Evolutionary conservation across 1,284 basidiomycete species (phyloP), one percentile per base, ranked within the genome.

Genomic region (Microstroma glucosiphilum): DNA sequence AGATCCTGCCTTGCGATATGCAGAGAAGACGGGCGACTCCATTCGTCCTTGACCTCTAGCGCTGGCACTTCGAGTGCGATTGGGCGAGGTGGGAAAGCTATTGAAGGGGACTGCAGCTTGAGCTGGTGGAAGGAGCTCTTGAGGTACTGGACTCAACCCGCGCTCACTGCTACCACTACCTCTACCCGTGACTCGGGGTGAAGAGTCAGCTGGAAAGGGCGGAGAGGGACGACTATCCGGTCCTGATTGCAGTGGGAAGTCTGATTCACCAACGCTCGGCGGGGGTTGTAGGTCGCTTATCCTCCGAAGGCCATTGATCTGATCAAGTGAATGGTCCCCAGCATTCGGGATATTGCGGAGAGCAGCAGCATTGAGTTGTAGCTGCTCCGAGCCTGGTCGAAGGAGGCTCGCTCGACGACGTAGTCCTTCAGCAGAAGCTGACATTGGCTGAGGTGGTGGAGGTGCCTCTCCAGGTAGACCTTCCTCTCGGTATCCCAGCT

Each of bases 401-500:
- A 51, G 15, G 17, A 25, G 13, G 51, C 51, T 54, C 21, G 51
- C 17, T 54, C 51, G n/a, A 8, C 51, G 19, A 6, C 51, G n/a
- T 25, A 54, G 13, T 6, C 51, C 51, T 19, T 25, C 26, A 7
- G 13, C 23, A 37, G 53, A 25, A 26, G 55, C 41, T 48, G 37
- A 37, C 26, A n/a, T 15, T 21, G 46, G 58, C 49, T 54, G 13
- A 6, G n/a, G 62, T 8, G n/a, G 43, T 15, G 40, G 64, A n/a
- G 57, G 53, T 25, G 63, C 60, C 54, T 63, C n/a, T 15, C 66
- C 67, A 6, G 17, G 43, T 48, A 17, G 43, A 48, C 43, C 60
- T 15, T 73, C 68, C 19, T 60, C 46, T 26, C 66, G 68, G 40
- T 75, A 71, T 6, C 90, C 89, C 70, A 97, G 86, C 80, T 92